A percentile compares a stretch with the other conserved stretches of the same genome.
These are phyloP conservation scores for Ulota crispa DNA, from an alignment of 225 moss, liverwort and hornwort genomes.

Conservation along the genomic window DNA sequence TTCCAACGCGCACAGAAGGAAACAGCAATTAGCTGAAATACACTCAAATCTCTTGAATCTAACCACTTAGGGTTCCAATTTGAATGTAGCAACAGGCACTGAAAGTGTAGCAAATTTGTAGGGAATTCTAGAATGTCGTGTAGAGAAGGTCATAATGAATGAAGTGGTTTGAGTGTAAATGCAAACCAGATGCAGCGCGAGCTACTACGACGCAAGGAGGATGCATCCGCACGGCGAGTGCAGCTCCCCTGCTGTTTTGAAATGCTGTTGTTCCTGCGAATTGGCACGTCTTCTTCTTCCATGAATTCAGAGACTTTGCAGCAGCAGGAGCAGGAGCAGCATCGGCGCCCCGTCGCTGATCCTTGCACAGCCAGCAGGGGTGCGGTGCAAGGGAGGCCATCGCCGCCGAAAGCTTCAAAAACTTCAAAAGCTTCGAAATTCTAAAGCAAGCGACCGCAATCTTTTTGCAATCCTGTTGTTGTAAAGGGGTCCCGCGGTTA, in stretches of 20 bases:
- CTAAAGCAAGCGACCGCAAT: not conserved
- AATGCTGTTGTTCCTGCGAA: not conserved
- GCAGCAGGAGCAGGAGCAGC: not conserved
- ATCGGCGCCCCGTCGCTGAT: not conserved
- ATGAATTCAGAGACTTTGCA: not conserved
- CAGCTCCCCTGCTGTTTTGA: not conserved
- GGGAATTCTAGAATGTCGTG: not conserved
- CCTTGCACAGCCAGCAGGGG: constrained; percentile 15
- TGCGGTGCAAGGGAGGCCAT: constrained; percentile 35
- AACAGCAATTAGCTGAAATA: not conserved
- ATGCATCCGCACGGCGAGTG: not conserved
- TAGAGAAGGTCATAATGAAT: not conserved
- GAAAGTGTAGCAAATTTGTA: not conserved
- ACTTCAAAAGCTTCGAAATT: not conserved
- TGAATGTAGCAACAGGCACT: not conserved
- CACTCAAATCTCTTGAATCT: not conserved
- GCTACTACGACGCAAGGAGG: constrained; percentile 19
- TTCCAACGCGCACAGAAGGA: not conserved
- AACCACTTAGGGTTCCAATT: not conserved
- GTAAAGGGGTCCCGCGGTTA: not conserved
- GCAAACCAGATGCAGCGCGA: constrained; percentile 32
- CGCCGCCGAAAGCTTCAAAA: not conserved
- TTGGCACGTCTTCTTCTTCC: constrained; percentile 13
- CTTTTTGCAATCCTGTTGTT: not conserved
- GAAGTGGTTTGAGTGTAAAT: not conserved